Conservation (phyloP, 495 filamentous ascomycete genomes). For the Talaromyces wortmannii region DNA sequence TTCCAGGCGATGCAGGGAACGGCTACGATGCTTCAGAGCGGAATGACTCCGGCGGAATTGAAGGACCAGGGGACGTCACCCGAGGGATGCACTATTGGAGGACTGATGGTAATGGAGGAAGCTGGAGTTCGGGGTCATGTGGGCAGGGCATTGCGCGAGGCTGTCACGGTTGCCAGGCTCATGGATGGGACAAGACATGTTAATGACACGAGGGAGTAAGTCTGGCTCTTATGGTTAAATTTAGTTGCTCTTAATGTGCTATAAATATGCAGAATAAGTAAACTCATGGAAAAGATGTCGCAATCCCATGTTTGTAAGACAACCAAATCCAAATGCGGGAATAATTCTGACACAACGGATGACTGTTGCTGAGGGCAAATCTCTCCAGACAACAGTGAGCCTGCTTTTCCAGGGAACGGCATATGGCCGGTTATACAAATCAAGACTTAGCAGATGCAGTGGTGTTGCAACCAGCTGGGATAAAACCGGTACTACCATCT, state of each 20-base stretch:
- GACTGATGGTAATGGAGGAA: slow-evolving; percentile 35
- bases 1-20: slow-evolving; percentile 31
- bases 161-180: slow-evolving; percentile 27
- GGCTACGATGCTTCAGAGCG: slow-evolving; percentile 26
- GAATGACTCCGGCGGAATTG: slow-evolving; percentile 25
- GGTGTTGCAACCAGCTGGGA: slow-evolving; percentile 26
- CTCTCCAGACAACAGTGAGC: slow-evolving; percentile 12
- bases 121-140: slow-evolving; percentile 27
- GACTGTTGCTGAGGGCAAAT: slow-evolving; percentile 20
- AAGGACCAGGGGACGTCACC: slow-evolving; percentile 31
- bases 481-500: slow-evolving; percentile 23
- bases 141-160: slow-evolving; percentile 29
- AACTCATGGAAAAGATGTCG: slow-evolving; percentile 15
- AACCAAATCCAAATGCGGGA: slow-evolving; percentile 30
- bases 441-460: slow-evolving; percentile 25
- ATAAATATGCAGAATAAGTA: background rate
- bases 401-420: slow-evolving; percentile 13
- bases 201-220: slow-evolving; percentile 28
- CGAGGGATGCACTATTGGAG: slow-evolving; percentile 35
- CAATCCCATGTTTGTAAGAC: slow-evolving; percentile 21
- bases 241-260: background rate
- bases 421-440: slow-evolving; percentile 24
- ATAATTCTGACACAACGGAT: slow-evolving; percentile 24
- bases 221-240: slow-evolving; percentile 1
- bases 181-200: slow-evolving; percentile 26